These are phyloP conservation scores for Eurotiales sp. DNA, from an alignment of 2,329 filamentous ascomycete species.

Conservation along the genomic window DNA sequence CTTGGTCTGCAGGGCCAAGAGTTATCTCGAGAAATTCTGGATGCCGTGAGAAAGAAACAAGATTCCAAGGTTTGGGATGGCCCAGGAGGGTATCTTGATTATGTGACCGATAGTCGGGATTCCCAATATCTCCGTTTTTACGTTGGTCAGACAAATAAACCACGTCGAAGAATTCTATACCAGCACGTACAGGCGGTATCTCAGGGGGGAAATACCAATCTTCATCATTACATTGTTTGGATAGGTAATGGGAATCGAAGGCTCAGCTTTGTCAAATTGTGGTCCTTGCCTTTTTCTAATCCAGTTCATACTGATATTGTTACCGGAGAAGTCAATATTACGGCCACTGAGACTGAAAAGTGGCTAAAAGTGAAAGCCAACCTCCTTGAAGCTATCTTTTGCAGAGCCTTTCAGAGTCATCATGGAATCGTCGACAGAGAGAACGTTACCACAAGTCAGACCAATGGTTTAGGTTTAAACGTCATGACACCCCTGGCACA, in stretches of 20 bases:
- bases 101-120: background rate
- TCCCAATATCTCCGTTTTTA: background rate
- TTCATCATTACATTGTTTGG: background rate
- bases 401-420: background rate
- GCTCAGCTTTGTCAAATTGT: background rate
- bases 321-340: no score
- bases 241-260: background rate
- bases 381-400: background rate
- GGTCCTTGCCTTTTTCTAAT: background rate
- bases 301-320: no score
- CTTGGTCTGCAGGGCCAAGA: background rate
- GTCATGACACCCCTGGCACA: background rate
- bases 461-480: background rate
- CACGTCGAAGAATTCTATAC: background rate
- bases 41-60: background rate
- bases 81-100: background rate
- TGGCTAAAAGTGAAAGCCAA: no score
- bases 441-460: background rate
- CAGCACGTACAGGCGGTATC: background rate
- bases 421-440: background rate
- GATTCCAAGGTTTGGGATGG: background rate
- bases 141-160: background rate
- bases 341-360: no score
- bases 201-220: background rate
- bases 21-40: background rate